These are phyloP conservation scores for Rhodotorula glutinis DNA, from an alignment of 1,284 basidiomycete species.

Conservation along the genomic window DNA sequence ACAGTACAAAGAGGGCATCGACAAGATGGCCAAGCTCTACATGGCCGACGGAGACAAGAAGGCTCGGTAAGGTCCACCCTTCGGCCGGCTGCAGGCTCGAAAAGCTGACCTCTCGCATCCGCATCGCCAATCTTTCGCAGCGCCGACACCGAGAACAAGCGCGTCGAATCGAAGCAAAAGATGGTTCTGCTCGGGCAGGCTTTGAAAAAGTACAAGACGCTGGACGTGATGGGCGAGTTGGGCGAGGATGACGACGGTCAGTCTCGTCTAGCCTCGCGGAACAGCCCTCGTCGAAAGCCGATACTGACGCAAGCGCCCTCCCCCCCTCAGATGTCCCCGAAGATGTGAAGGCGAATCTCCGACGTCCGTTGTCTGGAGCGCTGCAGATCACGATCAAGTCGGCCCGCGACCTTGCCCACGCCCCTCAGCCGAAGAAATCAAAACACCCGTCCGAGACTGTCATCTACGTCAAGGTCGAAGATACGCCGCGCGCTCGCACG, in stretches of 20 bases:
- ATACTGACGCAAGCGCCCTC: neutral
- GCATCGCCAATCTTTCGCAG: neutral
- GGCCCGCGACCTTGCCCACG: slow-evolving; percentile 92
- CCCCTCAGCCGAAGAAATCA: slow-evolving; percentile 65
- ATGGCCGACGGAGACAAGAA: slow-evolving; percentile 95
- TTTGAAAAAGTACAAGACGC: slow-evolving; percentile 91
- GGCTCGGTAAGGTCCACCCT: slow-evolving; percentile 56
- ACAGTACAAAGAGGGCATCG: slow-evolving; percentile 97
- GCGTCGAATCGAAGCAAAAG: slow-evolving; percentile 91
- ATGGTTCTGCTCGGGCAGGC: slow-evolving; percentile 88
- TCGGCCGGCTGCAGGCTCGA: too few species aligned
- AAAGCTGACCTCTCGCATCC: neutral
- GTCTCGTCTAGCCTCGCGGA: slow-evolving; percentile 39
- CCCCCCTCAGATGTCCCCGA: slow-evolving; percentile 49
- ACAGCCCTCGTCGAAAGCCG: neutral
- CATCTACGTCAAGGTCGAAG: slow-evolving; percentile 94
- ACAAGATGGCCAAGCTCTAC: slow-evolving; percentile 79
- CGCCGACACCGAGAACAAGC: slow-evolving; percentile 84
- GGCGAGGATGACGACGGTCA: slow-evolving; percentile 71
- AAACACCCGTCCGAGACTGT: slow-evolving; percentile 79
- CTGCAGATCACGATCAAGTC: slow-evolving; percentile 82
- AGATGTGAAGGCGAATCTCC: slow-evolving; percentile 82
- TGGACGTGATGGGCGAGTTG: slow-evolving; percentile 87
- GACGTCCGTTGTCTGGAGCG: slow-evolving; percentile 91
- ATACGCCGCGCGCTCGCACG: slow-evolving; percentile 85